phyloP scores from a whole-genome alignment of 495 filamentous ascomycete genomes.

The Parathielavia hyrcaniae region DNA sequence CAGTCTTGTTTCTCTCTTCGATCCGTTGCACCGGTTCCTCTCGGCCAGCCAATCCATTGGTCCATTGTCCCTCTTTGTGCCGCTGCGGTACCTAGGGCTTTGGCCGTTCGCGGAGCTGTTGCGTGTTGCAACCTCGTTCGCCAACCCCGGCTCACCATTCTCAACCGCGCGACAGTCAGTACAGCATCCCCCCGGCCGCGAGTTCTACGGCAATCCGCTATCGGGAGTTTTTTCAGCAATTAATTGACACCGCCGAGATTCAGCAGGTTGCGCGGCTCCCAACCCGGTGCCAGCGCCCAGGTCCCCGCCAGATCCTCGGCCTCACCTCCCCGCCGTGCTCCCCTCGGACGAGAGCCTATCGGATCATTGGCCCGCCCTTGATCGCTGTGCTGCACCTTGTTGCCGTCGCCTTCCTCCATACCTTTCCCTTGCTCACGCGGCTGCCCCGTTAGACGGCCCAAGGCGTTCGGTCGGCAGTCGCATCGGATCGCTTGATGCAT shows the following conservation, averaged over 20 bases:
- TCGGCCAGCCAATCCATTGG: constrained; percentile 7
- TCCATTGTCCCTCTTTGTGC: constrained; percentile 14
- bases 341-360: constrained; percentile 14
- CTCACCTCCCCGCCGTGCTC: not conserved
- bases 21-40: not conserved
- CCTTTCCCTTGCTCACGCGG: constrained; percentile 12
- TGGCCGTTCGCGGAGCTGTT: constrained; percentile 6
- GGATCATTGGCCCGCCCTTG: constrained; percentile 28
- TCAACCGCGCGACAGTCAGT: not conserved
- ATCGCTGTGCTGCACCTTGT: constrained; percentile 24
- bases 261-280: not conserved
- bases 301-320: not conserved
- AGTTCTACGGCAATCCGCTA: too few relatives aligned
- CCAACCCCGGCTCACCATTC: not conserved
- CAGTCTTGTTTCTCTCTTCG: not conserved
- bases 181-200: not conserved
- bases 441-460: constrained; percentile 24
- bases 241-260: not conserved
- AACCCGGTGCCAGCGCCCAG: not conserved
- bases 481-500: constrained; percentile 52
- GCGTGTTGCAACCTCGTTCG: constrained; percentile 7
- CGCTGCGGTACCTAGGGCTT: not conserved
- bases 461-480: constrained; percentile 20
- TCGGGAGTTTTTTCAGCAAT: not conserved
- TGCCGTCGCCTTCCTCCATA: constrained; percentile 14